phyloP scores from a whole-genome alignment of 192 early-diverging fungal species.

The Mortierella antarctica region DNA sequence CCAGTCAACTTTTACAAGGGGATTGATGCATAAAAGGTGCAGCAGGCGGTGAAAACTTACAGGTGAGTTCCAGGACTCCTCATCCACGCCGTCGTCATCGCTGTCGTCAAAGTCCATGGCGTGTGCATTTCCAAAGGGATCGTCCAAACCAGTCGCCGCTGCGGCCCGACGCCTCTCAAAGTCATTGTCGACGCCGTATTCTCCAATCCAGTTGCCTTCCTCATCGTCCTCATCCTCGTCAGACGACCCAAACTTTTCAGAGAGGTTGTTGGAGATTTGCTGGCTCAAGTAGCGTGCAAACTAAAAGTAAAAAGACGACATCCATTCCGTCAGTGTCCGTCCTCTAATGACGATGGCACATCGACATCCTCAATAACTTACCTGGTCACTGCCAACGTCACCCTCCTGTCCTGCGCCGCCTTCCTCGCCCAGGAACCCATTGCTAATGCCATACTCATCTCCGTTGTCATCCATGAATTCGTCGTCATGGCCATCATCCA shows the following conservation, averaged over 20 bases:
- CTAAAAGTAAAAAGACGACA: slow-evolving; percentile 41
- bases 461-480: slow-evolving; percentile 69
- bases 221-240: slow-evolving; percentile 72
- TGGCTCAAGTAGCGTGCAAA: slow-evolving; percentile 78
- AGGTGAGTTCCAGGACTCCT: slow-evolving; percentile 31
- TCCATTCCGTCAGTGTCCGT: too few species aligned
- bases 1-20: background rate
- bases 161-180: slow-evolving; percentile 42
- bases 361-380: slow-evolving; percentile 18
- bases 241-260: slow-evolving; percentile 74
- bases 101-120: slow-evolving; percentile 43
- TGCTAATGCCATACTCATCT: slow-evolving; percentile 62
- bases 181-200: slow-evolving; percentile 44
- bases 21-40: background rate
- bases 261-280: slow-evolving; percentile 75
- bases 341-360: too few species aligned
- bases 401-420: slow-evolving; percentile 63
- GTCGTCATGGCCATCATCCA: slow-evolving; percentile 60
- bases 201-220: slow-evolving; percentile 62
- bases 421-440: slow-evolving; percentile 64
- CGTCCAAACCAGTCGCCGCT: slow-evolving; percentile 19
- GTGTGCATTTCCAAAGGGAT: slow-evolving; percentile 36
- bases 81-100: slow-evolving; percentile 47
- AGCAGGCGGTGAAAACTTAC: slow-evolving; percentile 4
- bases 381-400: slow-evolving; percentile 74